Evolutionary conservation across 2,329 filamentous ascomycete species (phyloP), one percentile per base, ranked within the genome.

Genomic region (Aureobasidium pullulans): DNA sequence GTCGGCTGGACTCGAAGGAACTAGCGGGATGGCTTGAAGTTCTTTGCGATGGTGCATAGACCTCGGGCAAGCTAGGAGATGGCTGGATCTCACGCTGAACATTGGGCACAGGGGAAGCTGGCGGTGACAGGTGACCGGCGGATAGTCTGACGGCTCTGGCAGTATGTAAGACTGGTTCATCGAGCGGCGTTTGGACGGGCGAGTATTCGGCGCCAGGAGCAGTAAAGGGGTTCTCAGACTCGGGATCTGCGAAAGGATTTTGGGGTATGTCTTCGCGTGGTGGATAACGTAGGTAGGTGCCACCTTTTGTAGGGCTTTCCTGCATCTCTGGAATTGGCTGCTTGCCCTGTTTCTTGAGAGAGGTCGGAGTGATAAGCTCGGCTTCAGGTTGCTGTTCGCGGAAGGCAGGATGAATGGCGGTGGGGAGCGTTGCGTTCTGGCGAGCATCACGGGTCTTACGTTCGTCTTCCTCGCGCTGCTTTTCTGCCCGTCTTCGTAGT

Each of bases 401-500:
- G 40, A 72, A 62, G 6, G 70, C 70, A 47, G 70, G 71, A 63
- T 72, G 70, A 15, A 71, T 64, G 57, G 63, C 70, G 29, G 66
- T 67, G 9, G 69, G 70, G 10, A 43, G 59, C 16, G 29, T 44
- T 6, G 42, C 40, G 4, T 34, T 47, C 63, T 61, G 11, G 60
- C 61, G 53, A 65, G 66, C 61, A 84, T 76, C 75, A 1, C 80
- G 80, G 15, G 80, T 79, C 19, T 76, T 77, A 39, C 75, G 74
- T 28, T 82, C 81, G 52, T 81, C 79, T 31, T 79, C 79, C 66
- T 83, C 77, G 64, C 77, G 76, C 62, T 83, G 77, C 39, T 81
- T 76, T 66, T 92, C 88, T 56, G 85, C 85, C 63, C 83, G 80
- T 54, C 83, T 80, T 42, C 84, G 81, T 28, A 94, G 74, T 60